Evolutionary conservation across 257 asterid species (phyloP).

Genomic region (Solanum neorickii): DNA sequence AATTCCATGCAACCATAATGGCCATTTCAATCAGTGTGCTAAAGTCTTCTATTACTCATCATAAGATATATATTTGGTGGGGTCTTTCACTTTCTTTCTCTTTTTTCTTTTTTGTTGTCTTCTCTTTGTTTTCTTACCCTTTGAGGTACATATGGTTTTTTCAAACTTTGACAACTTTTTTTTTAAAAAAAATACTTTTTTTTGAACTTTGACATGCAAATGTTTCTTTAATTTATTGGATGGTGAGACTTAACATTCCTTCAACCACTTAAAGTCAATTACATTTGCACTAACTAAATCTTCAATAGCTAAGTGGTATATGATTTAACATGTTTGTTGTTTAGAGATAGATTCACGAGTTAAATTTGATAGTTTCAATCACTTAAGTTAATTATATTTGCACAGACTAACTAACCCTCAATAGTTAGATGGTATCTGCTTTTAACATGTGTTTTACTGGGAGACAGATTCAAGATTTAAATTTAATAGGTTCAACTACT

Average conservation of each 20-base stretch:
- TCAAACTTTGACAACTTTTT: not conserved
- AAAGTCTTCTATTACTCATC: conserved; percentile 38
- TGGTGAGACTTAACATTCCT: conserved; percentile 15
- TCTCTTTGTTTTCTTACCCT: not conserved
- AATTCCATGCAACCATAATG: conserved; percentile 92
- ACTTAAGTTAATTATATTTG: not conserved
- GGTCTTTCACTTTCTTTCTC: conserved; percentile 3
- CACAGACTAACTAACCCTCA: too few species aligned
- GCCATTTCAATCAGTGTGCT: conserved; percentile 31
- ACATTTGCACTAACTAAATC: not conserved
- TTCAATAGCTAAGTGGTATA: not conserved
- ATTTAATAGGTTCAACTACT: not conserved
- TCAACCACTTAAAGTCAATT: conserved; percentile 4
- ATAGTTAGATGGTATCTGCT: too few species aligned
- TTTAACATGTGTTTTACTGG: too few species aligned
- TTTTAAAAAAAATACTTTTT: not conserved
- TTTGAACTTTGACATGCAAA: not conserved
- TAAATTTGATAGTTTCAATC: not conserved
- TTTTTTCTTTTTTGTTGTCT: conserved; percentile 1
- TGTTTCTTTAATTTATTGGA: not conserved
- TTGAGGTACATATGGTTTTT: not conserved
- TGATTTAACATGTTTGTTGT: not conserved
- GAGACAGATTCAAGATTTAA: not conserved
- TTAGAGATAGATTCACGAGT: not conserved
- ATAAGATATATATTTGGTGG: conserved; percentile 34